Evolutionary conservation across 2,329 filamentous ascomycete species (phyloP).

Genomic region (Bipolaris zeicola): DNA sequence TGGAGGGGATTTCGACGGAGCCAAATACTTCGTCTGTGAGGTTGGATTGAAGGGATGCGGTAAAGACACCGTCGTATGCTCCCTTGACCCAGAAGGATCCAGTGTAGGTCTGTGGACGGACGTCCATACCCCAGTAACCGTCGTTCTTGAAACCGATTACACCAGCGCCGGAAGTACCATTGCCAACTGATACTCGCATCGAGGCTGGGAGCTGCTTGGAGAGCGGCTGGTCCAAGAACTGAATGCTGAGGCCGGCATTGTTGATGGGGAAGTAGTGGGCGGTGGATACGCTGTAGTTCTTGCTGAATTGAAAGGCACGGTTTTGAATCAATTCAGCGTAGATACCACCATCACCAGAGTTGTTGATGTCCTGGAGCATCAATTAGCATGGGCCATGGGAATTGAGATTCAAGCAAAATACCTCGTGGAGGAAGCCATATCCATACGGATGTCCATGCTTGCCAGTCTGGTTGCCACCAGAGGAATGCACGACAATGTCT

Average conservation of each 20-base stretch:
- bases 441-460: slow-evolving; percentile 37
- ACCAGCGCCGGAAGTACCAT: slow-evolving; percentile 43
- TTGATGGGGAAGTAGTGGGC: slow-evolving; percentile 42
- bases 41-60: slow-evolving; percentile 49
- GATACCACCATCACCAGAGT: slow-evolving; percentile 73
- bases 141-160: slow-evolving; percentile 56
- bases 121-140: slow-evolving; percentile 60
- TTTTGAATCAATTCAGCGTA: slow-evolving; percentile 75
- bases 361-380: slow-evolving; percentile 57
- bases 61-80: slow-evolving; percentile 43
- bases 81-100: slow-evolving; percentile 58
- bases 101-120: slow-evolving; percentile 55
- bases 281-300: slow-evolving; percentile 30
- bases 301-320: slow-evolving; percentile 67
- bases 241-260: slow-evolving; percentile 44
- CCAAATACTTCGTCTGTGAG: slow-evolving; percentile 52
- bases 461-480: slow-evolving; percentile 37
- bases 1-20: slow-evolving; percentile 35
- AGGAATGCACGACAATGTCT: slow-evolving; percentile 34
- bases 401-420: neutral
- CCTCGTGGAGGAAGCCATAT: slow-evolving; percentile 43
- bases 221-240: slow-evolving; percentile 49
- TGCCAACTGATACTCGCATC: slow-evolving; percentile 49
- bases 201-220: slow-evolving; percentile 54
- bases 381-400: slow-evolving; percentile 2